phyloP scores from a whole-genome alignment of 108 stramenopile species.

The Nannochloropsis salina region DNA sequence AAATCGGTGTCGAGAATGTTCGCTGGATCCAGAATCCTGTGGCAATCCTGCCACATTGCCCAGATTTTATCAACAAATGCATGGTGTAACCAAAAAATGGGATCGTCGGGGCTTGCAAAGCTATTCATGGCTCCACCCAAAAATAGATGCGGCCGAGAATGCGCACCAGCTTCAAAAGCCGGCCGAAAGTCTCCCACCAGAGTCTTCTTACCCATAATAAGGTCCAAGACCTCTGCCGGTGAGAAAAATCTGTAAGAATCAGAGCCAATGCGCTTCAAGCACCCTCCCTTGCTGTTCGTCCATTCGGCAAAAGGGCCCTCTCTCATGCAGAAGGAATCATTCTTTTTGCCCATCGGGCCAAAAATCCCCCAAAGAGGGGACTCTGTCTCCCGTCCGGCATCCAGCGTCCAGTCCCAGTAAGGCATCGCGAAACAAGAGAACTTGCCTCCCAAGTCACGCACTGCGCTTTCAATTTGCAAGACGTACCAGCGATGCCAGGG shows the following conservation, averaged over 20 bases:
- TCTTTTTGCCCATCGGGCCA: not conserved
- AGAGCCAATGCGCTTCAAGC: conserved; percentile 12
- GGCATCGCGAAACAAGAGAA: conserved; percentile 12
- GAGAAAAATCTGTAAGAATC: not conserved
- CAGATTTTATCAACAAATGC: conserved; percentile 29
- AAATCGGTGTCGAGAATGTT: not conserved
- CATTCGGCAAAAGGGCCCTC: not conserved
- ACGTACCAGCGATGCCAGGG: conserved; percentile 14
- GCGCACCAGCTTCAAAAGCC: conserved; percentile 6
- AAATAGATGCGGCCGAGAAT: not conserved
- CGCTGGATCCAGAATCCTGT: not conserved
- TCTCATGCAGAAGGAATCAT: not conserved
- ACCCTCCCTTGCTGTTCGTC: not conserved
- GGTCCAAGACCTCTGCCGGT: conserved; percentile 3
- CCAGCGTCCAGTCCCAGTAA: conserved; percentile 19
- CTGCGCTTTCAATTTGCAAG: conserved; percentile 4
- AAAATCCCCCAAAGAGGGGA: conserved; percentile 1
- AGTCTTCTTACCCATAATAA: not conserved
- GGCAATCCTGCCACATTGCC: conserved; percentile 35
- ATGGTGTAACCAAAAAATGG: conserved; percentile 24
- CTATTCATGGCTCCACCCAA: conserved; percentile 27
- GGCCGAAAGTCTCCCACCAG: conserved; percentile 19
- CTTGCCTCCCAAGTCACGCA: not conserved
- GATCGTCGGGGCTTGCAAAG: conserved; percentile 27
- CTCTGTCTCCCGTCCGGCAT: not conserved